These are phyloP conservation scores for Sequoia sempervirens DNA, from an alignment of 75 land plant species.

Conservation along the genomic window DNA sequence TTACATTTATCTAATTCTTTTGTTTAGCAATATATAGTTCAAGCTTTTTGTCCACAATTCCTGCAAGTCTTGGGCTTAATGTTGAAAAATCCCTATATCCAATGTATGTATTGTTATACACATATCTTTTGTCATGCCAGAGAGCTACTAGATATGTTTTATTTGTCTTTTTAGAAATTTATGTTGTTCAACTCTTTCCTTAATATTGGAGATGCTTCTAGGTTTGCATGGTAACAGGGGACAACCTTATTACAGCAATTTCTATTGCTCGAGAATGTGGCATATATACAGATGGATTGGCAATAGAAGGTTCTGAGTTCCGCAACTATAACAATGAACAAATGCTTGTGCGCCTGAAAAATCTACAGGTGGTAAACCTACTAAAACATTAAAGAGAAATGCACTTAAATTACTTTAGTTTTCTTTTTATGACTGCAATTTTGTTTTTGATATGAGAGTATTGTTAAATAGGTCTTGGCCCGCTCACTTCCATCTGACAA, in stretches of 20 bases:
- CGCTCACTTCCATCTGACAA: conserved; percentile 35
- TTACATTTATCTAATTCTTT: neutral
- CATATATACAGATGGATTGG: conserved; percentile 20
- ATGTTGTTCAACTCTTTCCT: neutral
- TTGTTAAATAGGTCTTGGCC: conserved; percentile 24
- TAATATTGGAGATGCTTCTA: neutral
- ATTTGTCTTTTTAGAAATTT: neutral
- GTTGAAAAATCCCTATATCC: neutral
- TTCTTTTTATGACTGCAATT: neutral
- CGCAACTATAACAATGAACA: conserved; percentile 9
- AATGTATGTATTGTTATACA: neutral
- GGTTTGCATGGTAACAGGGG: conserved; percentile 43
- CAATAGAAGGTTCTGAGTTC: conserved; percentile 15
- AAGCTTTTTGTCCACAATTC: neutral
- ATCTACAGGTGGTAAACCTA: conserved; percentile 1
- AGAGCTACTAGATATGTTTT: neutral
- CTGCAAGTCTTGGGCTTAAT: neutral
- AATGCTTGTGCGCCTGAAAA: neutral
- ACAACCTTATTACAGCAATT: conserved; percentile 28
- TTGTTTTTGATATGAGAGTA: neutral
- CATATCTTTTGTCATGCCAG: neutral
- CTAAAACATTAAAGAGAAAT: neutral
- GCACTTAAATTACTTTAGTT: neutral
- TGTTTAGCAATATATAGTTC: neutral
- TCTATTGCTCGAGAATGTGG: conserved; percentile 36